Percentiles rank a stretch among this genome's conserved stretches.
Conservation (phyloP, 495 filamentous ascomycete species). For the Neurospora sp. region DNA sequence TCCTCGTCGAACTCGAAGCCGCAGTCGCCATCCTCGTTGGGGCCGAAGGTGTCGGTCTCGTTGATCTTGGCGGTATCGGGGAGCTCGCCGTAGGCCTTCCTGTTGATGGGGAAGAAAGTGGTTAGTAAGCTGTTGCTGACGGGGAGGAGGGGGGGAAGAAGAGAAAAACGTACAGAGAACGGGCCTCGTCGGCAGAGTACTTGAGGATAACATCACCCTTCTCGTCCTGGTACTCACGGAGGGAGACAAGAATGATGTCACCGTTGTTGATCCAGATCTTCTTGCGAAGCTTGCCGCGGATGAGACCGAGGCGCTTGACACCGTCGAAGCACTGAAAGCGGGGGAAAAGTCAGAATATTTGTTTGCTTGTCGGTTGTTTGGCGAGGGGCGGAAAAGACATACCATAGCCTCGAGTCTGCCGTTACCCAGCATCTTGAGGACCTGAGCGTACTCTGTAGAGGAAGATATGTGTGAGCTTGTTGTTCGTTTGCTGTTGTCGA, state of each 20-base stretch:
- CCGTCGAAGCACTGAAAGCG: slow-evolving; percentile 99
- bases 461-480: slow-evolving; percentile 10
- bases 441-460: slow-evolving; percentile 82
- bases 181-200: slow-evolving; percentile 94
- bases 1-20: slow-evolving; percentile 85
- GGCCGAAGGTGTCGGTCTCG: slow-evolving; percentile 87
- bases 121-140: slow-evolving; percentile 2
- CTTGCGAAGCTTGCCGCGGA: slow-evolving; percentile 94
- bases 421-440: slow-evolving; percentile 97
- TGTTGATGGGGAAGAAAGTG: not conserved
- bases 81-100: slow-evolving; percentile 90
- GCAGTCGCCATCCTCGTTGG: slow-evolving; percentile 64
- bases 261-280: slow-evolving; percentile 99
- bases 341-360: slow-evolving; percentile 23
- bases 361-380: not conserved
- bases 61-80: slow-evolving; percentile 99
- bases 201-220: slow-evolving; percentile 99
- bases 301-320: slow-evolving; percentile 72
- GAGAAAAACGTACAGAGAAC: slow-evolving; percentile 47
- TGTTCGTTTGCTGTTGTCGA: slow-evolving; percentile 1
- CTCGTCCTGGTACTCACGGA: slow-evolving; percentile 97
- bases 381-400: not conserved
- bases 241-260: slow-evolving; percentile 93
- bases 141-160: not conserved
- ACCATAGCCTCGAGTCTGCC: slow-evolving; percentile 77